Base-by-base conservation (phyloP, 441 rosid species). In the Croton laevigatus region DNA sequence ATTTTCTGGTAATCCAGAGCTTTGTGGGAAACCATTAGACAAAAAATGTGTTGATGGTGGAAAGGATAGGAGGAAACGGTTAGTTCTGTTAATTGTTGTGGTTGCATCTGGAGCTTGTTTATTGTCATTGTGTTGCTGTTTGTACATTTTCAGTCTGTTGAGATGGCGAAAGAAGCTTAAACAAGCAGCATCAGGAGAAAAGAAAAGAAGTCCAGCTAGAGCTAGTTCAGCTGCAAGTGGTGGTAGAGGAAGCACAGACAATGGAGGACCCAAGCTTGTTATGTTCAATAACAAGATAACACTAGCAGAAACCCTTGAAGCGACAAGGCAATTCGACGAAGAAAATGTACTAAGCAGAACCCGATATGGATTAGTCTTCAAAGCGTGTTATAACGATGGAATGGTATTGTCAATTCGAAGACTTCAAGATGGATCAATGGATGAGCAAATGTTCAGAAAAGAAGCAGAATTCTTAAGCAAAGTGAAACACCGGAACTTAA, bases 281-380 rank as follows among this genome's bases (percentile, higher is more conserved):
- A 90, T 94, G 99, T 94, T 94, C 76, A 94, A 89, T 67, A 88
- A 89, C 89, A 95, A 89, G 82, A 89, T 92, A 76, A 91, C 97
- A 34, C 73, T 91, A 0, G 96, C 95, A 12, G 99, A 95, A 66
- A 93, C 99, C 14, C 65, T 87, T 4, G 99, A 91, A 83, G 97
- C 98, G 36, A 89, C 98, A 0, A 72, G 98, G 51, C 91, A 90
- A 59, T 94, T 94, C 34, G 98, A 93, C 14, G 99, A 94, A 79
- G 99, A 95, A 59, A 92, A 91, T 66, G 99, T 92, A 73, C 88
- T 95, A 37, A 88, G 91, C 83, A 83, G 99, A 86, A 86, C 89
- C 13, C 77, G 87, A 17, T 88, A 84, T 4, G 98, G 98, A 32
- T 73, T 95, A 52, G 88, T 95, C 3, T 95, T 91, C 89, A 95